Evolutionary conservation across 495 filamentous ascomycete genomes (phyloP).

Genomic region (Xylaria flabelliformis): DNA sequence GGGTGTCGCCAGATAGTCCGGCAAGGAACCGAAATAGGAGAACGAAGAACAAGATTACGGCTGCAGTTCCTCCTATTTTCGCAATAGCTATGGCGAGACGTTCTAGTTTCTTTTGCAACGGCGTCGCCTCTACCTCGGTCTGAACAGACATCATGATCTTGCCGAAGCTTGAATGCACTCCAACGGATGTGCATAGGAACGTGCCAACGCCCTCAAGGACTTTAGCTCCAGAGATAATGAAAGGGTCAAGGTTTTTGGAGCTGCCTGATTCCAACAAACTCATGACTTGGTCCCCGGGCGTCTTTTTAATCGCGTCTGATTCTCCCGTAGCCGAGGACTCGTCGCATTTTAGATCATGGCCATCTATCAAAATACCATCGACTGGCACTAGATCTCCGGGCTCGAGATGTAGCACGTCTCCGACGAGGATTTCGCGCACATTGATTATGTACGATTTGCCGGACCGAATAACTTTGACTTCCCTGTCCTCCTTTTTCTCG

Average conservation of each 20-base stretch:
- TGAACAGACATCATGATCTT: slow-evolving; percentile 87
- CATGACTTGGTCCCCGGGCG: slow-evolving; percentile 66
- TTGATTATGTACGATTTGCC: slow-evolving; percentile 79
- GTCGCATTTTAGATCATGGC: slow-evolving; percentile 77
- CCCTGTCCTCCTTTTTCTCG: slow-evolving; percentile 73
- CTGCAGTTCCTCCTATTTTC: slow-evolving; percentile 73
- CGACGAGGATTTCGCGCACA: slow-evolving; percentile 80
- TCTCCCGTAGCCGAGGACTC: slow-evolving; percentile 82
- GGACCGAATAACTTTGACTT: slow-evolving; percentile 77
- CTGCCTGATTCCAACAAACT: slow-evolving; percentile 62
- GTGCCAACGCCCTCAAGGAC: slow-evolving; percentile 81
- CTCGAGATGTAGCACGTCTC: slow-evolving; percentile 83
- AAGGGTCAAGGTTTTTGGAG: slow-evolving; percentile 67
- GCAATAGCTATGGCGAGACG: slow-evolving; percentile 78
- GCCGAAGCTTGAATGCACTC: slow-evolving; percentile 74
- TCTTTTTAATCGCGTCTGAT: slow-evolving; percentile 70
- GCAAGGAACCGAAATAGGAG: slow-evolving; percentile 79
- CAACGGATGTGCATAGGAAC: slow-evolving; percentile 78
- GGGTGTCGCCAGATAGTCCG: slow-evolving; percentile 55
- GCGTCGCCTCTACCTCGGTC: slow-evolving; percentile 76
- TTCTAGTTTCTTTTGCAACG: slow-evolving; percentile 78
- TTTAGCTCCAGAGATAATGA: slow-evolving; percentile 83
- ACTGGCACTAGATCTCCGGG: slow-evolving; percentile 88
- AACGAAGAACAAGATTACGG: slow-evolving; percentile 72
- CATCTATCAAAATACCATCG: slow-evolving; percentile 77